Conservation (phyloP, 2,329 filamentous ascomycete genomes). For the Paraphaeosphaeria minitans region DNA sequence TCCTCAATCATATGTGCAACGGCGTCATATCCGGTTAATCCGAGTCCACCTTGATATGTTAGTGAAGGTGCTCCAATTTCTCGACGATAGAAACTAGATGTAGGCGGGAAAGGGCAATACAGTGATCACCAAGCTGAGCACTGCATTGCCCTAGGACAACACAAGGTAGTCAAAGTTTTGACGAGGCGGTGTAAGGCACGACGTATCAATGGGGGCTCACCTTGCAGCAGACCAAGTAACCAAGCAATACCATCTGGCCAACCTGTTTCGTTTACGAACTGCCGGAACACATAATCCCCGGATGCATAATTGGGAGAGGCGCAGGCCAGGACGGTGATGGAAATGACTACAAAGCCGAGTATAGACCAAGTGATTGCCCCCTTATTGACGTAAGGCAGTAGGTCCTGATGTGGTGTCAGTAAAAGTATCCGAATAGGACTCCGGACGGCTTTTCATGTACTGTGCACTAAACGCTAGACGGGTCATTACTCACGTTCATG, state of each 20-base stretch:
- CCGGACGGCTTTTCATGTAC: no score
- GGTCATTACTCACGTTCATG: conserved; percentile 50
- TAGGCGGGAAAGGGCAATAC: background rate
- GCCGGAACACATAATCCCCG: conserved; percentile 67
- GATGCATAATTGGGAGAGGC: conserved; percentile 68
- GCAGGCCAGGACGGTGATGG: conserved; percentile 70
- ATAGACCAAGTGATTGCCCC: conserved; percentile 74
- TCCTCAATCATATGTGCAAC: conserved; percentile 64
- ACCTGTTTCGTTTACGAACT: conserved; percentile 70
- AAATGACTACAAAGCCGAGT: conserved; percentile 70
- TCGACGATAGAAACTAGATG: background rate
- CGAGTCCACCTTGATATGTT: conserved; percentile 48
- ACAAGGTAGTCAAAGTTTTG: no score
- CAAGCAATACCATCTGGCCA: conserved; percentile 71
- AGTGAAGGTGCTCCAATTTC: background rate
- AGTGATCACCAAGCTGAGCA: background rate
- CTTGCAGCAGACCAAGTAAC: conserved; percentile 58
- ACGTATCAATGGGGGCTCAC: conserved; percentile 19
- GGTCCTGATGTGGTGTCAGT: conserved; percentile 18
- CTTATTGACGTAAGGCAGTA: conserved; percentile 70
- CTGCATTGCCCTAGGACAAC: background rate
- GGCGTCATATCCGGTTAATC: conserved; percentile 60
- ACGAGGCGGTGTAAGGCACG: no score
- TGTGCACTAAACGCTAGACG: no score
- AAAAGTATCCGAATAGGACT: background rate